Percentiles rank a stretch among this genome's conserved stretches.
phyloP scores from a whole-genome alignment of 2,329 filamentous ascomycete species.

The Ophiostoma ulmi region DNA sequence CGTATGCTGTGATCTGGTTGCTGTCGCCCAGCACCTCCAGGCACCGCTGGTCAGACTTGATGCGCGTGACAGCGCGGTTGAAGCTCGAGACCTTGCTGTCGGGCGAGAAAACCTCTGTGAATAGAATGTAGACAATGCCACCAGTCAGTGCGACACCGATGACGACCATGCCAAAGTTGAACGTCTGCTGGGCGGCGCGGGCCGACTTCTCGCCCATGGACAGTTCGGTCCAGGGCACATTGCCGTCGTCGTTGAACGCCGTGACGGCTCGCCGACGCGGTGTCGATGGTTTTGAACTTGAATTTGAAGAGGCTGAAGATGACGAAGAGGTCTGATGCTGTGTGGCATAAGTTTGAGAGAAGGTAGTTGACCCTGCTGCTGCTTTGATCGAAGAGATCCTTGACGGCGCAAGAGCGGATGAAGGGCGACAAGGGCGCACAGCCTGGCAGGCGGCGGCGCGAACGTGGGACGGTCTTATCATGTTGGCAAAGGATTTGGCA shows the following conservation, averaged over 20 bases:
- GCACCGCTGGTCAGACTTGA: conserved; percentile 68
- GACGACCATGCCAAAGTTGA: conserved; percentile 77
- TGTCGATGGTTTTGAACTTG: conserved; percentile 30
- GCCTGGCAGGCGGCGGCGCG: conserved; percentile 16
- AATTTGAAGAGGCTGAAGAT: conserved; percentile 21
- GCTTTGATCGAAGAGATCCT: conserved; percentile 31
- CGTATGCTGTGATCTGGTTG: conserved; percentile 72
- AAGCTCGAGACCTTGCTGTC: conserved; percentile 84
- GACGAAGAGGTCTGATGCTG: conserved; percentile 42
- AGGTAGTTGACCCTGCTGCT: conserved; percentile 34
- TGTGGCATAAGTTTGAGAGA: conserved; percentile 40
- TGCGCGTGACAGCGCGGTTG: conserved; percentile 75
- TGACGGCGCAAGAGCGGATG: not conserved
- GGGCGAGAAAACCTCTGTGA: conserved; percentile 74
- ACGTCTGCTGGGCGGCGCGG: conserved; percentile 80
- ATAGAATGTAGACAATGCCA: conserved; percentile 73
- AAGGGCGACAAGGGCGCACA: conserved; percentile 9
- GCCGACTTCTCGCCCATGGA: conserved; percentile 72
- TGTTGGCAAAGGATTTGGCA: conserved; percentile 18
- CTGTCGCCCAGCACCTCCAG: conserved; percentile 67
- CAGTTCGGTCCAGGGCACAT: conserved; percentile 73
- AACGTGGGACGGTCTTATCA: conserved; percentile 20
- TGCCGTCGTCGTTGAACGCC: conserved; percentile 78
- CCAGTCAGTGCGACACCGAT: conserved; percentile 71
- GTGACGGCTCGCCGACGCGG: conserved; percentile 67